Evolutionary conservation across 805 yeast genomes (phyloP).

Genomic region (Sugiyamaella mastotermitis): DNA sequence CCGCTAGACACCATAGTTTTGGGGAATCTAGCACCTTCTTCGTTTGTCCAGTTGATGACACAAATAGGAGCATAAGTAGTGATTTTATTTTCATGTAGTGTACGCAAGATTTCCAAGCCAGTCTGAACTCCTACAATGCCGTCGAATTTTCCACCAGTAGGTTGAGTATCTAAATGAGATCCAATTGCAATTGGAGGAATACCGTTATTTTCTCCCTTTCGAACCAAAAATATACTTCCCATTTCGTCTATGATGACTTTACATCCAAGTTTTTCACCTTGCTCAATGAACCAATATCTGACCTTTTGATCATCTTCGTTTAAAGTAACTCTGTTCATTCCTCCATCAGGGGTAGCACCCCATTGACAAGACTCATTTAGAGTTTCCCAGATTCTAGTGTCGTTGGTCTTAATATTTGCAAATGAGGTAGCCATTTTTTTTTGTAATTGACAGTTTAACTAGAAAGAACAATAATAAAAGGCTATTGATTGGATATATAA

Average conservation of each 20-base stretch:
- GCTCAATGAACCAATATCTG: constrained; percentile 58
- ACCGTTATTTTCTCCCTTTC: constrained; percentile 47
- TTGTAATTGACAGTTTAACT: no score
- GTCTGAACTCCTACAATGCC: constrained; percentile 65
- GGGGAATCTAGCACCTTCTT: constrained; percentile 77
- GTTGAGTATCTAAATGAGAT: constrained; percentile 72
- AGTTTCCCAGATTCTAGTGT: constrained; percentile 47
- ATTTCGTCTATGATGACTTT: constrained; percentile 52
- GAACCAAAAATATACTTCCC: constrained; percentile 64
- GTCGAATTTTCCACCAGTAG: constrained; percentile 72
- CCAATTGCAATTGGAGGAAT: constrained; percentile 60
- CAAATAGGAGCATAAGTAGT: constrained; percentile 64
- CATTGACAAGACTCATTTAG: constrained; percentile 56
- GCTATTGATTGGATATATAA: no score
- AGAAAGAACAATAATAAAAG: no score
- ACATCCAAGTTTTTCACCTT: constrained; percentile 51
- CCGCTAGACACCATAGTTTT: constrained; percentile 59
- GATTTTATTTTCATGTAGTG: constrained; percentile 52
- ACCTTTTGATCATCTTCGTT: constrained; percentile 57
- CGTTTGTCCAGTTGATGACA: constrained; percentile 66
- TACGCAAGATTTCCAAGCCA: constrained; percentile 61
- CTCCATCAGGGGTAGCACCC: constrained; percentile 62
- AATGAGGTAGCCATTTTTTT: background rate
- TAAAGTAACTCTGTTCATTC: constrained; percentile 61
- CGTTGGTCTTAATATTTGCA: constrained; percentile 21